These are phyloP conservation scores for Prunus yedoensis DNA, from an alignment of 331 rosid species.

Conservation along the genomic window DNA sequence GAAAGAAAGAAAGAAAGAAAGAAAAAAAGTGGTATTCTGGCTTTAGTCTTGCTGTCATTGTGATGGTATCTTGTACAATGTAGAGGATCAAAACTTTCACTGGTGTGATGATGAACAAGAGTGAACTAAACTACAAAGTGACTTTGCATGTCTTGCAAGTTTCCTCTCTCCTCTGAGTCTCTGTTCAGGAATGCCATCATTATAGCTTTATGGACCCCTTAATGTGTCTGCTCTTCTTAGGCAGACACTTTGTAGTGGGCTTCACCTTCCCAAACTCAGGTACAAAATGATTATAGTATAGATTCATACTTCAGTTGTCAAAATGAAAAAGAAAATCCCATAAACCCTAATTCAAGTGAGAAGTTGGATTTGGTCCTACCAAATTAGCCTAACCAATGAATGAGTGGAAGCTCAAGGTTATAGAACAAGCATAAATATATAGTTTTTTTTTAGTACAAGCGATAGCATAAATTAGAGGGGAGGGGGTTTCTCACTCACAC, in stretches of 20 bases:
- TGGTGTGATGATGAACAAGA: neutral
- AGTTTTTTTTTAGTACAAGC: too few species aligned
- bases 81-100: neutral
- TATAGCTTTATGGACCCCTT: constrained; percentile 31
- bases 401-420: neutral
- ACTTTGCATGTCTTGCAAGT: constrained; percentile 24
- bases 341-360: neutral
- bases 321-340: neutral
- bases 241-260: constrained; percentile 37
- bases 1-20: too few species aligned
- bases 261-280: constrained; percentile 9
- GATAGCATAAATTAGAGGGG: too few species aligned
- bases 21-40: neutral
- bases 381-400: too few species aligned
- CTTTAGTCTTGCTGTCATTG: neutral
- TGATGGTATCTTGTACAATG: constrained; percentile 1
- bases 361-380: neutral
- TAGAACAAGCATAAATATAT: neutral
- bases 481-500: too few species aligned
- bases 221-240: constrained; percentile 27
- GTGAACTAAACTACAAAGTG: constrained; percentile 11
- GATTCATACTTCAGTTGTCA: neutral
- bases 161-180: neutral
- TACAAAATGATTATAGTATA: too few species aligned
- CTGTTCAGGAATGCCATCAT: constrained; percentile 28